Conservation (phyloP, 2,329 filamentous ascomycete species). For the Aspergillus puulaauensis region DNA sequence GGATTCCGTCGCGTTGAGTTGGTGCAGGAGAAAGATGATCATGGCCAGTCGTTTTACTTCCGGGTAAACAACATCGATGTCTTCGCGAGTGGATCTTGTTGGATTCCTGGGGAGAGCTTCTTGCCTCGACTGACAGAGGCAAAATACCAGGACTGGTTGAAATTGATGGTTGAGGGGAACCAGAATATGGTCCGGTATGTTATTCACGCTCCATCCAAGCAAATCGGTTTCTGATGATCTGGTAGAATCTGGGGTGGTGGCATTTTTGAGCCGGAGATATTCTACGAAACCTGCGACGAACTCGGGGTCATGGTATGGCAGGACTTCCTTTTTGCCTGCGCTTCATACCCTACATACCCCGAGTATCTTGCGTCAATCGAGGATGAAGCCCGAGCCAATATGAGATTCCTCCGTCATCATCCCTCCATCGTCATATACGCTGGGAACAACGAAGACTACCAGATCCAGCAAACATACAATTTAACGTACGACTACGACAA, state of each 20-base stretch:
- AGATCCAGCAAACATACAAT: background rate
- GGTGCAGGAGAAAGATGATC: slow-evolving; percentile 44
- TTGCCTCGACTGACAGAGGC: slow-evolving; percentile 54
- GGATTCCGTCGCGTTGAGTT: slow-evolving; percentile 49
- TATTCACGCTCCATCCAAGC: no score
- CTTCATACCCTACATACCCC: slow-evolving; percentile 60
- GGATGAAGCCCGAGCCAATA: background rate
- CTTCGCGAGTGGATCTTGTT: slow-evolving; percentile 65
- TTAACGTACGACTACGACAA: no score
- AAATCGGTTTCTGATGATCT: no score
- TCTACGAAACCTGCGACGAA: slow-evolving; percentile 77
- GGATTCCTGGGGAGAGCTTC: slow-evolving; percentile 65
- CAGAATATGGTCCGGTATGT: slow-evolving; percentile 56
- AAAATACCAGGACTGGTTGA: slow-evolving; percentile 61
- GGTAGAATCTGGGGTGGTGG: slow-evolving; percentile 64
- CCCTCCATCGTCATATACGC: background rate
- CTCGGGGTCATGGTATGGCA: slow-evolving; percentile 83
- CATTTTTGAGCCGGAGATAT: slow-evolving; percentile 71
- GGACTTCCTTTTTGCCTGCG: slow-evolving; percentile 84
- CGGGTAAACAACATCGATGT: slow-evolving; percentile 65
- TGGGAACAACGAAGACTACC: background rate
- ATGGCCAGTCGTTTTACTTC: slow-evolving; percentile 64
- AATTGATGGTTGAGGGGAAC: slow-evolving; percentile 60
- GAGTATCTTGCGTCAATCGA: background rate
- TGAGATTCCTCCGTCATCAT: background rate